These are phyloP conservation scores for Aspergillus spinulosporus DNA, from an alignment of 2,329 filamentous ascomycete species.

Conservation along the genomic window DNA sequence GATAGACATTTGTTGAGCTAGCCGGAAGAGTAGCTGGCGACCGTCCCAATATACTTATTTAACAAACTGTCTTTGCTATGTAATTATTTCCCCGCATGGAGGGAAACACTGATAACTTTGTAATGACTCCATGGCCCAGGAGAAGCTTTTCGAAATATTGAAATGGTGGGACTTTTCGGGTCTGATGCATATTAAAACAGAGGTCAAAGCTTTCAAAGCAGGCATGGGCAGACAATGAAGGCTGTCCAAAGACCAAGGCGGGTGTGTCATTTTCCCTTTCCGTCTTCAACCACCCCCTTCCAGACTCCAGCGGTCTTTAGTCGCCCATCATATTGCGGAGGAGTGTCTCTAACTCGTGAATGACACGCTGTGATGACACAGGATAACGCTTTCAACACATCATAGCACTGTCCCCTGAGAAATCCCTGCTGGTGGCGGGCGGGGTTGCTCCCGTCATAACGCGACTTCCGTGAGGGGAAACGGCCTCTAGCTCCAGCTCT, in stretches of 20 bases:
- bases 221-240: constrained; percentile 1
- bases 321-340: constrained; percentile 1
- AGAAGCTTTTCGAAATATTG: neutral
- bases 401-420: constrained; percentile 2
- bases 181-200: neutral
- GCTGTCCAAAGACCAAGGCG: neutral
- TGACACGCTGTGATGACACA: constrained; percentile 8
- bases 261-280: neutral
- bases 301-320: neutral
- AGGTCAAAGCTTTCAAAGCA: neutral
- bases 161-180: neutral
- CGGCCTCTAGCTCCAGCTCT: neutral
- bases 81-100: neutral
- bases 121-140: too few relatives aligned
- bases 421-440: constrained; percentile 20
- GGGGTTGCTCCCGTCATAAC: constrained; percentile 22
- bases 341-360: neutral
- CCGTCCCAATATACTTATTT: too few relatives aligned
- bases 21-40: neutral
- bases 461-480: constrained; percentile 17
- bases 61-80: too few relatives aligned
- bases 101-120: too few relatives aligned
- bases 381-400: constrained; percentile 1
- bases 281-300: constrained; percentile 1
- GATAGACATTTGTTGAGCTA: neutral